phyloP scores from a whole-genome alignment of 495 filamentous ascomycete genomes.

The Oidiodendron maius region DNA sequence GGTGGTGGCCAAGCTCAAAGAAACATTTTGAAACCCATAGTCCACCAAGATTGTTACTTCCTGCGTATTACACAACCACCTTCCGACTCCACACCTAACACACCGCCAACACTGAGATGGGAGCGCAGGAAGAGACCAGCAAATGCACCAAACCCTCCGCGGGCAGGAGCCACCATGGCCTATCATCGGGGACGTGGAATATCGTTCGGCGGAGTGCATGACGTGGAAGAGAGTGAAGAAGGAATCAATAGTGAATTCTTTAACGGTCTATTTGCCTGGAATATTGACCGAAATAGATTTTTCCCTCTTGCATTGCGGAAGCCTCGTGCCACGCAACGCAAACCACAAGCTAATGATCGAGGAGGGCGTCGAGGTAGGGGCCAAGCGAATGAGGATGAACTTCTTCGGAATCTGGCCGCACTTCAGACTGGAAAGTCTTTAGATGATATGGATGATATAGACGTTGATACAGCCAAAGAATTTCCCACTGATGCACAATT shows the following conservation, averaged over 20 bases:
- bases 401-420: constrained; percentile 76
- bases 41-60: constrained; percentile 94
- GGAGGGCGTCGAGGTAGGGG: constrained; percentile 62
- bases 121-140: constrained; percentile 88
- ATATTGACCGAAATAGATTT: constrained; percentile 88
- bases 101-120: constrained; percentile 74
- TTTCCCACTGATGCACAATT: constrained; percentile 46
- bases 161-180: constrained; percentile 86
- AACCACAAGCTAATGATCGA: constrained; percentile 42
- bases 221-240: constrained; percentile 90
- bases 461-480: constrained; percentile 39
- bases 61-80: constrained; percentile 71
- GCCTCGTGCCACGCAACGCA: constrained; percentile 58
- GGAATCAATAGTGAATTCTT: constrained; percentile 96
- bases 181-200: constrained; percentile 91
- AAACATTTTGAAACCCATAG: constrained; percentile 71
- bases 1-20: constrained; percentile 52
- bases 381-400: constrained; percentile 83
- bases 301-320: constrained; percentile 76
- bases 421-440: constrained; percentile 63
- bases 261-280: constrained; percentile 83
- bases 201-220: constrained; percentile 89
- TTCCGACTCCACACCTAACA: constrained; percentile 50
- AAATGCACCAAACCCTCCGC: constrained; percentile 75
- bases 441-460: constrained; percentile 50